Evolutionary conservation across 331 rosid species (phyloP).

Genomic region (Telfairia occidentalis): DNA sequence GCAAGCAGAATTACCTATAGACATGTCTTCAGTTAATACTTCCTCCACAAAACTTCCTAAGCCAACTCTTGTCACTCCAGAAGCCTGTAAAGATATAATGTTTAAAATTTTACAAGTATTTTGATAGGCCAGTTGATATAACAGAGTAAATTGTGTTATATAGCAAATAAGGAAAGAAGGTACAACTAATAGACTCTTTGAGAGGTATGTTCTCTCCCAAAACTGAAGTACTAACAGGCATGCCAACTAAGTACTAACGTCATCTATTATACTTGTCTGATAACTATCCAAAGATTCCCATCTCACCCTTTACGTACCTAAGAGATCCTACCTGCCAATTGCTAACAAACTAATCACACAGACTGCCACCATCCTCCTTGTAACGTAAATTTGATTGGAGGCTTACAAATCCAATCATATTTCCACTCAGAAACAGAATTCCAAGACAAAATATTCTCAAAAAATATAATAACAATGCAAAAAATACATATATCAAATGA

Average conservation of each 20-base stretch:
- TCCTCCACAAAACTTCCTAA: constrained; percentile 47
- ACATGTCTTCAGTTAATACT: constrained; percentile 52
- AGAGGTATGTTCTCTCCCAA: not conserved
- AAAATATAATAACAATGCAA: not conserved
- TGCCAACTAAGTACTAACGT: not conserved
- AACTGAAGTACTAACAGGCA: not conserved
- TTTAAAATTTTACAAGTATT: constrained; percentile 10
- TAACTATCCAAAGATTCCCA: not conserved
- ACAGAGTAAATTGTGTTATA: constrained; percentile 7
- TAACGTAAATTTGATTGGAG: not conserved
- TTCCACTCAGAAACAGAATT: not conserved
- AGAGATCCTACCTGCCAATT: not conserved
- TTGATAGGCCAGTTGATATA: not conserved
- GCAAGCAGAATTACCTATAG: constrained; percentile 33
- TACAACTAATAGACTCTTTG: not conserved
- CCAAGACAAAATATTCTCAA: not conserved
- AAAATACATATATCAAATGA: not conserved
- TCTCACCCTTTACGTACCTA: not conserved
- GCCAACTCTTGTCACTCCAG: constrained; percentile 28
- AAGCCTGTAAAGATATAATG: constrained; percentile 35
- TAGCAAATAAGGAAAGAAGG: not conserved
- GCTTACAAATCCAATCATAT: not conserved
- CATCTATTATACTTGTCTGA: not conserved
- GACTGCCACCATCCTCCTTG: not conserved
- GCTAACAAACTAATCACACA: not conserved